Evolutionary conservation across 345 rosid genomes (phyloP).

Genomic region (Populus alba): DNA sequence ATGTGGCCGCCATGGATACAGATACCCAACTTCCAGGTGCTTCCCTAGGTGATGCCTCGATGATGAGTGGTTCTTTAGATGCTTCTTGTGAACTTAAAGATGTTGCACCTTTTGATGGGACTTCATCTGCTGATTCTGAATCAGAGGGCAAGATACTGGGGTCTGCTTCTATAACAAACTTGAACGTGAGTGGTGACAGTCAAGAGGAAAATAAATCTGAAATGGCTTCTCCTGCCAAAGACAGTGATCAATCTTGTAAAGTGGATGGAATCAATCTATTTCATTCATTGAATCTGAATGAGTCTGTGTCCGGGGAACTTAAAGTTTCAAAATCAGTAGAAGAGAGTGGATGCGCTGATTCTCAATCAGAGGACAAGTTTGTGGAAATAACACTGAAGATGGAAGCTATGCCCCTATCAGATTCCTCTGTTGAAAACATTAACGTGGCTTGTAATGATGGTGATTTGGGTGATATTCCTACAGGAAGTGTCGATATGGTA

Average conservation of each 20-base stretch:
- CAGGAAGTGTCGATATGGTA: constrained; percentile 8
- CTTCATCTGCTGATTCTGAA: constrained; percentile 19
- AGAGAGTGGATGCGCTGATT: neutral
- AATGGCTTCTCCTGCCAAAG: neutral
- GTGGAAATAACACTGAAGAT: neutral
- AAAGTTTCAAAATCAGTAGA: neutral
- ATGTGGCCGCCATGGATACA: neutral
- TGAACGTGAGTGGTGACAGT: neutral
- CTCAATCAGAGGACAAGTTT: neutral
- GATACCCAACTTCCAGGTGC: neutral
- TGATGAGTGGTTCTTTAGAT: constrained; percentile 3
- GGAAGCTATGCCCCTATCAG: constrained; percentile 5
- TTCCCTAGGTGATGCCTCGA: neutral
- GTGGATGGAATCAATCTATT: neutral
- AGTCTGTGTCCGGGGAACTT: constrained; percentile 1
- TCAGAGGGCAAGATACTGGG: constrained; percentile 16
- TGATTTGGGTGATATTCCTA: neutral
- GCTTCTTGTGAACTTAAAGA: constrained; percentile 30
- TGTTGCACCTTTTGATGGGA: constrained; percentile 23
- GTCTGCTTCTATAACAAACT: constrained; percentile 15
- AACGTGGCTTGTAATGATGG: neutral
- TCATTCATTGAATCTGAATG: neutral
- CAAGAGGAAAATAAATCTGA: neutral
- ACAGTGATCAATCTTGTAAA: constrained; percentile 2
- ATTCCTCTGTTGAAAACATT: constrained; percentile 4